Percentiles rank a stretch among this genome's conserved stretches.
Conservation (phyloP, 2,329 filamentous ascomycete genomes). For the Zasmidium citrigriseum region DNA sequence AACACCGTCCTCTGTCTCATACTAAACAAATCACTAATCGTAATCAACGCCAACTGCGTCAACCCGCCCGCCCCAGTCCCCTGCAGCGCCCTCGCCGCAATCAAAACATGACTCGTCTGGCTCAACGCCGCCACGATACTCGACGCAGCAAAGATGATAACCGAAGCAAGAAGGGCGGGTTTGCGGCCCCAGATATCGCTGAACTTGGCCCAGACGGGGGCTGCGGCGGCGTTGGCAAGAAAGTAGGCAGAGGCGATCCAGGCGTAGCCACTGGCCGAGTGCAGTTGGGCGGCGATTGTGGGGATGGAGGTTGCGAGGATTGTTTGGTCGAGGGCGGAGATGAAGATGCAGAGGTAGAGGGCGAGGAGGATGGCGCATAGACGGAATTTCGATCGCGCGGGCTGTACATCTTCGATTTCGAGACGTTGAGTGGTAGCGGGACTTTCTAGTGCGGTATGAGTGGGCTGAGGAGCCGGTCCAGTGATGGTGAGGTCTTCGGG, state of each 20-base stretch:
- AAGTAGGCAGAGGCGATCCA: slow-evolving; percentile 78
- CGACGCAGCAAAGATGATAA: slow-evolving; percentile 51
- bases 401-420: not conserved
- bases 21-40: slow-evolving; percentile 58
- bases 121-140: slow-evolving; percentile 54
- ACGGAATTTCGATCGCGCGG: slow-evolving; percentile 31
- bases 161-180: slow-evolving; percentile 51
- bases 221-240: slow-evolving; percentile 66
- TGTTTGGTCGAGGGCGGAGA: slow-evolving; percentile 52
- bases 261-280: slow-evolving; percentile 71
- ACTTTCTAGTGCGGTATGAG: not conserved
- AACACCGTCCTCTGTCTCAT: slow-evolving; percentile 43
- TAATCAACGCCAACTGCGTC: slow-evolving; percentile 54
- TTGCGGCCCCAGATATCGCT: slow-evolving; percentile 62
- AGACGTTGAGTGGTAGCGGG: not conserved
- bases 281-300: slow-evolving; percentile 63
- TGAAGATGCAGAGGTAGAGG: slow-evolving; percentile 40
- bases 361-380: slow-evolving; percentile 19
- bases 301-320: slow-evolving; percentile 68
- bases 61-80: slow-evolving; percentile 57
- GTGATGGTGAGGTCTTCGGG: not conserved
- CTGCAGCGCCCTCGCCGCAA: slow-evolving; percentile 57
- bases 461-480: not conserved
- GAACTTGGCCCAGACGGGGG: slow-evolving; percentile 69
- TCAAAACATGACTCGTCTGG: slow-evolving; percentile 52